Evolutionary conservation across 192 early-diverging fungal genomes (phyloP).

Genomic region (Glomus cerebriforme): DNA sequence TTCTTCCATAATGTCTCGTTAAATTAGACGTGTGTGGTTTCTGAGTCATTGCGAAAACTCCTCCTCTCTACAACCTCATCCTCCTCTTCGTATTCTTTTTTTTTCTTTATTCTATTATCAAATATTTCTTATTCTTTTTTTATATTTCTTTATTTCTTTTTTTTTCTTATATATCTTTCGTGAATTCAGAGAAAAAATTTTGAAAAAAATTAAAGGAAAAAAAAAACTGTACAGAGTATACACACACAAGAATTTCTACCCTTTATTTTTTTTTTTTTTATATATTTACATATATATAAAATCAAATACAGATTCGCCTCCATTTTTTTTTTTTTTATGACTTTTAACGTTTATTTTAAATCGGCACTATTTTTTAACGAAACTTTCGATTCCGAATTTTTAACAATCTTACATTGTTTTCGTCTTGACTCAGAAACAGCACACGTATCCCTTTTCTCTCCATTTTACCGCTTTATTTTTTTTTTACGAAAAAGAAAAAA

Average conservation of each 20-base stretch:
- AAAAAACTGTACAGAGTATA: not conserved
- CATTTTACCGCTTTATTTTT: no score
- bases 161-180: not conserved
- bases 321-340: not conserved
- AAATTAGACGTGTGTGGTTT: not conserved
- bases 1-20: not conserved
- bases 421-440: slow-evolving; percentile 16
- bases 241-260: not conserved
- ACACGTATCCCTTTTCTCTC: not conserved
- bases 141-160: not conserved
- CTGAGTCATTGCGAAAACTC: slow-evolving; percentile 6
- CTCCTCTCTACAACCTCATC: no score
- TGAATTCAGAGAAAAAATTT: not conserved
- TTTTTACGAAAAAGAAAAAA: no score
- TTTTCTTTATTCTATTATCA: not conserved
- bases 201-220: not conserved
- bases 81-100: not conserved
- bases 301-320: not conserved
- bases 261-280: not conserved
- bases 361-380: not conserved
- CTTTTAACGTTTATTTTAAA: not conserved
- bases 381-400: not conserved
- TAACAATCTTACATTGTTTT: not conserved
- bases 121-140: not conserved
- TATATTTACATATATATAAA: no score